Evolutionary conservation across 75 land plant genomes (phyloP), one percentile per base, ranked within the genome.

Genomic region (Adiantum capillusveneris): DNA sequence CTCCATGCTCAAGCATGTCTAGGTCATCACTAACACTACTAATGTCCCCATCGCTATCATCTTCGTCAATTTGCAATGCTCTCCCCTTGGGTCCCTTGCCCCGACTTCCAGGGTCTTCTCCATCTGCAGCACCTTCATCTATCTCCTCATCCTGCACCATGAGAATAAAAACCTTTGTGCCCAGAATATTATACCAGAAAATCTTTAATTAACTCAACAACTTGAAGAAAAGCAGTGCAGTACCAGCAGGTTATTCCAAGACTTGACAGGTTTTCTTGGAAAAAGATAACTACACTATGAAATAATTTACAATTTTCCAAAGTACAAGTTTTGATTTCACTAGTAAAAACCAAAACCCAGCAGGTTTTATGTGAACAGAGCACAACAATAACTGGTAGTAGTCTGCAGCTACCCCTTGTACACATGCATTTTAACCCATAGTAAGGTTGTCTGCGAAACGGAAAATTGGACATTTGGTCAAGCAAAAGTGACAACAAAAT

Each of bases 111-210:
- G 21, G 31, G 12, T 63, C 72, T 25, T 56, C 74, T 31, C 76
- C 79, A 31, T 58, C 63, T 22, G 77, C 80, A 16, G 42, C 60
- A 30, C 62, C 80, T 69, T 78, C 80, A 53, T 78, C 78, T 12
- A 90, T 75, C 44, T 91, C 77, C 65, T 91, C 97, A 49, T 91
- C 94, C 96, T 90, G 42, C 14, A 58, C 6, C 60, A 16, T 14
- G 16, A 9, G 25, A 11, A 56, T 56, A 56, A 12, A 56, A 11
- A 51, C 21, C n/a, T n/a, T n/a, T n/a, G 11, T 22, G n/a, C 21
- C n/a, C n/a, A n/a, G 11, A 18, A 51, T 6, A 6, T 11, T 51
- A 51, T 51, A 52, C 17, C 51, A 1, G 25, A 51, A 13, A 25
- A 20, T 36, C 19, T 34, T 28, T 24, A 43, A 56, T 22, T 11